Base-by-base conservation (phyloP, 345 rosid species). In the Luvunga scandens region DNA sequence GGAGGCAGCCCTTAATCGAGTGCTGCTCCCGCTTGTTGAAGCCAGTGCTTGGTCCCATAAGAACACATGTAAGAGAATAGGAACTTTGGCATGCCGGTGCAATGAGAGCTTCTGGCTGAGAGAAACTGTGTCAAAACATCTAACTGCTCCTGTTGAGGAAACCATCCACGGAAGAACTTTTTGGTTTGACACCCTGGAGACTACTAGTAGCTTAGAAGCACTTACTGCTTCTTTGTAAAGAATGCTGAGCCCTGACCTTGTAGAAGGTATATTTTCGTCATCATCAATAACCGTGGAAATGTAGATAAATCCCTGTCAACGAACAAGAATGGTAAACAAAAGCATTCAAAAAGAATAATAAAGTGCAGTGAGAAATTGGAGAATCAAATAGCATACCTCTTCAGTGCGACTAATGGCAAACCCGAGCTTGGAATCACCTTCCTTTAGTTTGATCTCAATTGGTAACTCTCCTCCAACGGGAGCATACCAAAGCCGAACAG, bases 391-490 rank as follows among this genome's bases (percentile, higher is more conserved):
- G 45, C 24, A 21, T 69, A 95, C 99, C 96, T 96, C 99, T 87
- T 92, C 97, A 18, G 99, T 94, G 77, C 99, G 97, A 85, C 99
- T 94, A 80, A 96, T 94, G 82, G 99, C 95, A 61, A 96, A 96
- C 0, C 99, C 99, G 0, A 96, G 99, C 87, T 91, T 96, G 33
- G 85, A 64, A 77, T 96, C 99, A 31, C 79, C 91, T 30, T 96
- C 98, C 80, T 75, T 77, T 31, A 96, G 88, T 84, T 83, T 88
- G 80, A 96, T 90, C 82, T 92, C 97, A 4, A 96, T 76, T 0
- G 94, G 81, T 10, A 77, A 84, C 80, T 96, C 99, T 66, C 90
- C 90, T 3, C 84, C 95, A 4, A 89, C 81, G 31, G 99, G 97
- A 64, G 94, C 88, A 64, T 81, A 96, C 99, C 99, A 96, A 8